Base-by-base conservation (phyloP, 2,329 filamentous ascomycete species). In the Monilinia vaccinii-corymbosi region DNA sequence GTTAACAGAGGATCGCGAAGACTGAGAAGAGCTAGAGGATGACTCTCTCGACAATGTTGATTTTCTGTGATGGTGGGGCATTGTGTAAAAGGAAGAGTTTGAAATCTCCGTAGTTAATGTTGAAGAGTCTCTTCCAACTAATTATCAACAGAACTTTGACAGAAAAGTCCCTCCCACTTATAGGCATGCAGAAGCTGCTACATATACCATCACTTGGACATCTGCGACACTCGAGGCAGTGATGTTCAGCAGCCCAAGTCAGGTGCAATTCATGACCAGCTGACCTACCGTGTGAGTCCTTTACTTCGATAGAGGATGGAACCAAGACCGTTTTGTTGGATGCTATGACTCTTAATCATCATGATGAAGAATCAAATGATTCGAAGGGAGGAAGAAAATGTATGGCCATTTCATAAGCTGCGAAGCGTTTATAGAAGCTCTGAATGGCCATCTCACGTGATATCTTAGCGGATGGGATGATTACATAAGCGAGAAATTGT, bases 161-260 rank as follows among this genome's bases (percentile, higher is more conserved):
- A 32, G 13, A 44, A n/a, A 13, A 44, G 32, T 28, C n/a, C 23
- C 7, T 32, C 5, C 25, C 38, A 55, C 28, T 13, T 34, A 28
- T 47, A 31, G 14, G 16, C 9, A 28, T n/a, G 31, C 21, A 11
- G 2, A 28, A 6, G 10, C 4, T 11, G 10, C 16, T 56, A 56
- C 25, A 56, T 36, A 56, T 34, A 44, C 18, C 10, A 16, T 2
- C 21, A 47, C 47, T 36, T 36, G 1, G 4, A 28, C 23, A n/a
- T 14, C 28, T 48, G 28, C 40, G 32, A 48, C 44, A 48, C 53
- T 47, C 5, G 53, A 46, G 31, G 42, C 53, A 46, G 44, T 56
- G 32, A 56, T 48, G 51, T 42, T 34, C 52, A 56, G 52, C 52
- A 56, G 52, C 21, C 18, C 36, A 32, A 56, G 53, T 56, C 53